These are phyloP conservation scores for Hibiscus mutabilis DNA, from an alignment of 345 rosid species.

Conservation along the genomic window DNA sequence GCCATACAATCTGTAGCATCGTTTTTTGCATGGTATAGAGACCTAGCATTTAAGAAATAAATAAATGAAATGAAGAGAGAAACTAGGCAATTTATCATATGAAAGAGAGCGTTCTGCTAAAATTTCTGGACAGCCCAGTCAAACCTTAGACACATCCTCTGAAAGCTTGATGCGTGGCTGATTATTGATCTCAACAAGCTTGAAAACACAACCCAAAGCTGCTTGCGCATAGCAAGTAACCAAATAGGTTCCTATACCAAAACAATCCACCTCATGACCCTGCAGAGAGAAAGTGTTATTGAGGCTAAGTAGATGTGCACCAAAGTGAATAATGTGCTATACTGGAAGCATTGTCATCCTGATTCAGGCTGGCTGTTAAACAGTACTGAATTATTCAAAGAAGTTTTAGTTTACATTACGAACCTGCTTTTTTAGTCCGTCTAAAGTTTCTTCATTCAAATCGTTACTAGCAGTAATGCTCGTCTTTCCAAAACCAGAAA, in stretches of 20 bases:
- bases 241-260: conserved; percentile 85
- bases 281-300: conserved; percentile 15
- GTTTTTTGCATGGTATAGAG: conserved; percentile 88
- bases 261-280: conserved; percentile 98
- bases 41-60: conserved; percentile 39
- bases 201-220: conserved; percentile 94
- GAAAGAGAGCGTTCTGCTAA: not conserved
- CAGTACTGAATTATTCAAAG: not conserved
- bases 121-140: conserved; percentile 5
- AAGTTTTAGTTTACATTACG: not conserved
- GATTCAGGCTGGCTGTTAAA: not conserved
- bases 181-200: conserved; percentile 86
- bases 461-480: conserved; percentile 89
- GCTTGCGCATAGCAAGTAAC: conserved; percentile 96
- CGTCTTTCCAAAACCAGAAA: conserved; percentile 66
- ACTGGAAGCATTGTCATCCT: not conserved
- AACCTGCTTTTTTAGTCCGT: conserved; percentile 94
- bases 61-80: not conserved
- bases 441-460: conserved; percentile 92
- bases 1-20: conserved; percentile 67
- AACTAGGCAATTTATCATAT: not conserved
- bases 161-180: conserved; percentile 98
- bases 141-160: conserved; percentile 94
- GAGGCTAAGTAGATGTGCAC: not conserved
- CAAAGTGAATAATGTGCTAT: not conserved